Evolutionary conservation across 2,329 filamentous ascomycete species (phyloP), one percentile per base, ranked within the genome.

Genomic region (Fusarium oxysporum): DNA sequence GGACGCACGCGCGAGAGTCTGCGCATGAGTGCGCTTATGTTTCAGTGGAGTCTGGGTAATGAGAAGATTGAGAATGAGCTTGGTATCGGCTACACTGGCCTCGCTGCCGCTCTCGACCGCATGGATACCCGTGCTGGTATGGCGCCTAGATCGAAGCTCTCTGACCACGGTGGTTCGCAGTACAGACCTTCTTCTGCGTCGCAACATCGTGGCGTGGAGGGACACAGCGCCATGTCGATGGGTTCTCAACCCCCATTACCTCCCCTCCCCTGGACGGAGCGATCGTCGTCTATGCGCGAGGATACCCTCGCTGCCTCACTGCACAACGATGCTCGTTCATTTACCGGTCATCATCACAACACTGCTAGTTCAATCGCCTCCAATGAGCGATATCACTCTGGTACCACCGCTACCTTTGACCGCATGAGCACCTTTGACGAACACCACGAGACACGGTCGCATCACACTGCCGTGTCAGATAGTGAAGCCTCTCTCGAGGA

Each of bases 21-120:
- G 54, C 87, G 87, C 73, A 90, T 92, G 84, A 91, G 89, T 76
- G 87, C 89, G 12, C 84, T 90, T 48, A 86, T 91, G 74, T 90
- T 92, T 79, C 87, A 91, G 72, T 92, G 90, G 90, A 89, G 87
- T 25, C 82, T 92, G 7, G 90, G 89, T 13, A 85, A 85, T 35
- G 84, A 85, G 25, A 88, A 87, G 77, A 86, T 88, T 21, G 89
- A 92, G 72, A 86, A 87, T 21, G 86, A 89, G 17, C 85, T 89
- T 45, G 90, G 90, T 23, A 91, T 92, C 50, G 91, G 91, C 47
- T 93, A 92, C 76, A 90, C 90, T 3, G 90, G 90, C 8, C 85
- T 93, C 12, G 88, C 89, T 2, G 90, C 91, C 14, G 91, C 91
- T 6, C 85, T 93, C 16, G 88, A 91, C 48, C 78, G 77, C 40